Conservation (phyloP, 495 filamentous ascomycete species). For the Podospora comata region DNA sequence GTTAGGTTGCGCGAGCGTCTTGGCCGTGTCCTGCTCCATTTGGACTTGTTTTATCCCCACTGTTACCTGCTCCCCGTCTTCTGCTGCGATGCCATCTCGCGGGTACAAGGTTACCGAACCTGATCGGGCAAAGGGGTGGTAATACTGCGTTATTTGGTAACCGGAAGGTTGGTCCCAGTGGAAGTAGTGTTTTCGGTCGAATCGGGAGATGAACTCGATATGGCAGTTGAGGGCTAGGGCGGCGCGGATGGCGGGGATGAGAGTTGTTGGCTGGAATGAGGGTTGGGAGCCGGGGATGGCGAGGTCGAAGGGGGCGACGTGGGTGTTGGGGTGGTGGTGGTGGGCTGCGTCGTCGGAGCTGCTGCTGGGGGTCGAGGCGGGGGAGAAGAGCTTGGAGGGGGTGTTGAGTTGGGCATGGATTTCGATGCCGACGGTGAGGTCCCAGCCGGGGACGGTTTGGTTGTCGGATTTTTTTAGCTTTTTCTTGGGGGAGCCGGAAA, state of each 20-base stretch:
- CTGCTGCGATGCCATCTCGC: constrained; percentile 74
- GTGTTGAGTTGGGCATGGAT: constrained; percentile 97
- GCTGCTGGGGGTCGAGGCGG: constrained; percentile 59
- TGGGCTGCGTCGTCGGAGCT: not conserved
- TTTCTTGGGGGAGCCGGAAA: constrained; percentile 29
- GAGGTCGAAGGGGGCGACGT: constrained; percentile 83
- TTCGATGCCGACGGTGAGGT: constrained; percentile 91
- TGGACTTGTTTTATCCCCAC: constrained; percentile 91
- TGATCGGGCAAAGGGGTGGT: constrained; percentile 76
- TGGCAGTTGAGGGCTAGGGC: constrained; percentile 80
- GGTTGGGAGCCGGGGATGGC: constrained; percentile 89
- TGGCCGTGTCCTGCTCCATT: constrained; percentile 96
- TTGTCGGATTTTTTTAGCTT: constrained; percentile 46
- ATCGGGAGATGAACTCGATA: constrained; percentile 70
- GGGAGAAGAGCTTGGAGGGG: constrained; percentile 76
- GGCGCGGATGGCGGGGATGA: constrained; percentile 86
- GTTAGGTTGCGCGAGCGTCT: constrained; percentile 75
- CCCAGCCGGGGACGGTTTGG: constrained; percentile 65
- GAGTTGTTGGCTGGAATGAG: constrained; percentile 73
- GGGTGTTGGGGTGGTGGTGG: constrained; percentile 61
- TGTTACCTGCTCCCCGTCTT: constrained; percentile 60
- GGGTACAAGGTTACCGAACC: constrained; percentile 66
- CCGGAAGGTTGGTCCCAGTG: constrained; percentile 95
- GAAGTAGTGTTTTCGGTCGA: constrained; percentile 98
- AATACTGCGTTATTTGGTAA: constrained; percentile 98